Evolutionary conservation across 2,329 filamentous ascomycete species (phyloP), one percentile per base, ranked within the genome.

Genomic region (Tolypocladium cylindrosporum): DNA sequence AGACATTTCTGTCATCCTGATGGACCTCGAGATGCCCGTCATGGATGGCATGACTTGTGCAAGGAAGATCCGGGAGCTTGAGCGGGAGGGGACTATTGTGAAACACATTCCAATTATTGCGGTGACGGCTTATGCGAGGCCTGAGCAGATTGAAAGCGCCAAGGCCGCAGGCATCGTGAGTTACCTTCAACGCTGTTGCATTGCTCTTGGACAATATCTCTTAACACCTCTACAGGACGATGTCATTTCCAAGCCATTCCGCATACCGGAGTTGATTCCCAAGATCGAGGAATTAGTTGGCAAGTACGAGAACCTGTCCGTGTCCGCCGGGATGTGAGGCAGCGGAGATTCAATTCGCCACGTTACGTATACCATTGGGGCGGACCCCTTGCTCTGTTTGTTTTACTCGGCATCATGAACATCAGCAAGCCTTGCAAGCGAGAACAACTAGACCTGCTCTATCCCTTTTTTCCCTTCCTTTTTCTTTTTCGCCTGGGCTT

Each of bases 21-120:
- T 92, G 88, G 89, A 92, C 67, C 77, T 91, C 54, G 88, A 91
- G 66, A 92, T 92, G 89, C 89, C 89, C 1, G 80, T 91, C 50
- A 91, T 91, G 89, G 88, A 92, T 65, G 89, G 89, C 41, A 82
- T 89, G 70, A 87, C 87, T 2, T 90, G 88, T 61, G 85, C 88
- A 14, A 78, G 80, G 48, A 81, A 77, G 60, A 91, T 93, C 56
- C 80, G 89, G 21, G 80, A 87, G 60, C 75, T 89, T 21, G 87
- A 92, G 68, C 74, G 73, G 54, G 77, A 82, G 56, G 83, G 84
- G 24, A 81, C 78, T 39, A 80, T 89, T 54, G 76, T 79, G 21
- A 74, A 77, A 55, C 87, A 90, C 65, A 82, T 90, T n/a, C 87
- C 88, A 2, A 89, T 90, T 63, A 89, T 91, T 64, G 88, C 86